Evolutionary conservation across 306 rosid genomes (phyloP).

Genomic region (Rubus idaeus): DNA sequence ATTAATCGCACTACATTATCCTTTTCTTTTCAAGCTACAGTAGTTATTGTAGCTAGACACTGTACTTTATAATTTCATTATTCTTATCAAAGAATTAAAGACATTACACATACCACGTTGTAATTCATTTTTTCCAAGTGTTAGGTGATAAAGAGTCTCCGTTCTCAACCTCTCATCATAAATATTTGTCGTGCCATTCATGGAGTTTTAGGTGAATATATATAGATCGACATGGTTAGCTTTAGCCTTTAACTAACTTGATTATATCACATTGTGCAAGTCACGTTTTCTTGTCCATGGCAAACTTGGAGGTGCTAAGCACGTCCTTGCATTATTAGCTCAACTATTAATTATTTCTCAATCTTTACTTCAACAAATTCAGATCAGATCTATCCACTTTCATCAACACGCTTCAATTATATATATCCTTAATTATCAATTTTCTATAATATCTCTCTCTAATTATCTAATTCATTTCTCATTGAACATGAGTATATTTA

Average conservation of each 20-base stretch:
- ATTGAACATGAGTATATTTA: neutral
- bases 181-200: neutral
- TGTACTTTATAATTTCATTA: slow-evolving; percentile 1
- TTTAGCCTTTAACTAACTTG: neutral
- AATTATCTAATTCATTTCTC: neutral
- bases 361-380: neutral
- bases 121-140: neutral
- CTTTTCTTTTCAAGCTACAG: slow-evolving; percentile 3
- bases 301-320: neutral
- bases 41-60: neutral
- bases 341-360: neutral
- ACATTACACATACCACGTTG: neutral
- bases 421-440: neutral
- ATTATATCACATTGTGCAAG: neutral
- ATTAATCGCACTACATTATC: slow-evolving; percentile 15
- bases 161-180: neutral
- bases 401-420: slow-evolving; percentile 8
- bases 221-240: neutral
- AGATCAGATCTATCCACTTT: slow-evolving; percentile 2
- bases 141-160: slow-evolving; percentile 7
- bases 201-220: slow-evolving; percentile 5
- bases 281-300: neutral
- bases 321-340: slow-evolving; percentile 1
- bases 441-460: neutral
- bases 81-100: slow-evolving; percentile 1